phyloP scores from a whole-genome alignment of 768 basidiomycete genomes.

The Leccinum obscurum region DNA sequence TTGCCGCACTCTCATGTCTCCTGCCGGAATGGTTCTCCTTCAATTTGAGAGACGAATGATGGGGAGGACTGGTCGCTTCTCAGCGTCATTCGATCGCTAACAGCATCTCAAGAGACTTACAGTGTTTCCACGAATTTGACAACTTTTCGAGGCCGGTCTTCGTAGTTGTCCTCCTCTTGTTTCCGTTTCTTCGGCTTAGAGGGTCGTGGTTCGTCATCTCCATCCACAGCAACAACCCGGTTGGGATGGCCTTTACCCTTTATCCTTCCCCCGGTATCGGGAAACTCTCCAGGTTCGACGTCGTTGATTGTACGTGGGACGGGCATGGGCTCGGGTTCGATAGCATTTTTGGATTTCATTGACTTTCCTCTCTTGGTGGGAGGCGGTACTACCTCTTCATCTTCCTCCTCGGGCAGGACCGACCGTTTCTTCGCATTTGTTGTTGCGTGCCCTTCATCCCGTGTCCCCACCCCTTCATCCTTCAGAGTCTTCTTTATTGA shows the following conservation, averaged over 20 bases:
- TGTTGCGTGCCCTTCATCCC: background rate
- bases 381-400: background rate
- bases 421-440: conserved; percentile 9
- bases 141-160: conserved; percentile 26
- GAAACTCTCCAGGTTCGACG: background rate
- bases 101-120: conserved; percentile 14
- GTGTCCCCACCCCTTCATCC: background rate
- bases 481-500: conserved; percentile 2
- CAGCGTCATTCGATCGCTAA: background rate
- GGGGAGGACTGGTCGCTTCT: conserved; percentile 5
- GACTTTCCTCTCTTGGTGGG: conserved; percentile 21
- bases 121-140: conserved; percentile 14
- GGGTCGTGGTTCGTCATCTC: background rate
- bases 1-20: background rate
- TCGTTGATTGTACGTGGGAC: background rate
- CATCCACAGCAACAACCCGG: background rate
- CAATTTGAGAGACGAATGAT: conserved; percentile 30
- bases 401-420: conserved; percentile 1
- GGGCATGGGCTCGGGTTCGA: background rate
- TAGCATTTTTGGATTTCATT: background rate
- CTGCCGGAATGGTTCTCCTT: conserved; percentile 34
- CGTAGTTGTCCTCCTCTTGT: conserved; percentile 21
- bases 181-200: conserved; percentile 21
- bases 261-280: background rate
- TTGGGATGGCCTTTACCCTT: background rate